A percentile compares a stretch with the other conserved stretches of the same genome.
phyloP scores from a whole-genome alignment of 768 basidiomycete species.

The Agrocybe pediades region DNA sequence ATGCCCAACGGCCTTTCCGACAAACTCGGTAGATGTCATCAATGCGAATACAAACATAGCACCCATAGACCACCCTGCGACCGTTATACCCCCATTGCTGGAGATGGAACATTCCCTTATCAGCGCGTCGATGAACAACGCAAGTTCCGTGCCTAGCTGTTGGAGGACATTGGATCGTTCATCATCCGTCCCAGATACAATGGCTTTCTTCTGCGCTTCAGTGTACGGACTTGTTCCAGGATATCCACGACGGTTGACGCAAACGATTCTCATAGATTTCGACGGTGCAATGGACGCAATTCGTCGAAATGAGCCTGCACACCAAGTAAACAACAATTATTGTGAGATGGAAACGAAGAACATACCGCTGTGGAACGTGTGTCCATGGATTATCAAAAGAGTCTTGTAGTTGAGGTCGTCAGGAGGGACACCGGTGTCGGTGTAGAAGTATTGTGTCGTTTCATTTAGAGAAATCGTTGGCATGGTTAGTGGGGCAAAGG shows the following conservation, averaged over 20 bases:
- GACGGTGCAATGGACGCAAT: not conserved
- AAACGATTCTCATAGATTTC: not conserved
- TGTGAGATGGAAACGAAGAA: not conserved
- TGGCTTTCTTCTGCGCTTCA: not conserved
- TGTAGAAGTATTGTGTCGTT: not conserved
- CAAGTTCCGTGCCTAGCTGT: not conserved
- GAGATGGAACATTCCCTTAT: not conserved
- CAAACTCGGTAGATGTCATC: not conserved
- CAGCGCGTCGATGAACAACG: not conserved
- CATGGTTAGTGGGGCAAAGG: not conserved
- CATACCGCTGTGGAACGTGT: conserved; percentile 1
- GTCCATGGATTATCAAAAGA: not conserved
- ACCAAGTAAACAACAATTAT: not conserved
- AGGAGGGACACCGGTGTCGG: not conserved
- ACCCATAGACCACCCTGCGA: conserved; percentile 7
- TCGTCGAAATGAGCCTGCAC: not conserved
- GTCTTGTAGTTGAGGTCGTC: not conserved
- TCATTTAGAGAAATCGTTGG: not conserved
- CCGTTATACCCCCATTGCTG: not conserved
- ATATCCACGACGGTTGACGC: not conserved
- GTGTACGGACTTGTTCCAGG: not conserved
- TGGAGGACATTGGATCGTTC: not conserved
- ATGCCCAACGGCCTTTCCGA: not conserved
- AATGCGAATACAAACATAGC: not conserved
- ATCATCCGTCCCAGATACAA: not conserved